Evolutionary conservation across 345 rosid species (phyloP).

Genomic region (Heritiera littoralis): DNA sequence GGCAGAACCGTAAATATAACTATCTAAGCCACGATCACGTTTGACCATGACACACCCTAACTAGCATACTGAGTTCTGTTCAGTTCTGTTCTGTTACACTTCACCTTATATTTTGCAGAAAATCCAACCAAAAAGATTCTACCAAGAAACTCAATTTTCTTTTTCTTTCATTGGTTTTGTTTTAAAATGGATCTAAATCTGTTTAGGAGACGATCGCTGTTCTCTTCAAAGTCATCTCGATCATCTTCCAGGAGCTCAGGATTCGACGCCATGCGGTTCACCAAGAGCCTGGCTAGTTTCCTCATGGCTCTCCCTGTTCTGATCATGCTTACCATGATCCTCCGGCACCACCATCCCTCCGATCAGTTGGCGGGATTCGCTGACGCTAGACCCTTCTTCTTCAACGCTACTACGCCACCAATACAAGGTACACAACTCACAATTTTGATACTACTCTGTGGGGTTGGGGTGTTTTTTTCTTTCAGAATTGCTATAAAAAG

Average conservation of each 20-base stretch:
- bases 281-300: conserved; percentile 41
- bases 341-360: conserved; percentile 33
- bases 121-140: neutral
- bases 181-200: conserved; percentile 50
- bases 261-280: conserved; percentile 34
- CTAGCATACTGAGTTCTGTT: neutral
- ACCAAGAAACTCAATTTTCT: neutral
- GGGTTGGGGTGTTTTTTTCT: no score
- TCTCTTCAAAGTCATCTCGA: conserved; percentile 32
- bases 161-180: neutral
- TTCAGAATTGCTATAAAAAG: no score
- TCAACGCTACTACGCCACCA: conserved; percentile 31
- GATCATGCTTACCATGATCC: conserved; percentile 32
- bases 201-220: conserved; percentile 42
- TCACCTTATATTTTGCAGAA: neutral
- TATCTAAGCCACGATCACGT: neutral
- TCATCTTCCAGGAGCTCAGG: conserved; percentile 33
- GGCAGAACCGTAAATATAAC: neutral
- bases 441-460: no score
- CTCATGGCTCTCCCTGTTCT: conserved; percentile 40
- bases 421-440: neutral
- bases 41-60: neutral
- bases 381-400: conserved; percentile 43
- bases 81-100: neutral
- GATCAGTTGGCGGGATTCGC: conserved; percentile 46